These are phyloP conservation scores for Vanrija sp. DNA, from an alignment of 1,284 basidiomycete species.

Conservation along the genomic window DNA sequence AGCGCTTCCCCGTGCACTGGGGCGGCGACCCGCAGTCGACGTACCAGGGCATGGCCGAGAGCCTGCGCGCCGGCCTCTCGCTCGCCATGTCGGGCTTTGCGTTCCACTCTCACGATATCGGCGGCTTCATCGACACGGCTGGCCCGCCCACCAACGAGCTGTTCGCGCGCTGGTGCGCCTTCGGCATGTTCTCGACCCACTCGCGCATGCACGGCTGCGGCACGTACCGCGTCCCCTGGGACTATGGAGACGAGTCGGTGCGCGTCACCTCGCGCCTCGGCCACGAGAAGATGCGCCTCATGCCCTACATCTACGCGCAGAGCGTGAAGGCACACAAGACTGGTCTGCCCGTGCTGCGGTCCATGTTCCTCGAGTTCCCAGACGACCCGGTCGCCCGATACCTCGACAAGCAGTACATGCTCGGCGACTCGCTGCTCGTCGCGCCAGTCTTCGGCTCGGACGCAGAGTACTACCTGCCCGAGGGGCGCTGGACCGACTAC, in stretches of 20 bases:
- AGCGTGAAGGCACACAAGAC: conserved; percentile 58
- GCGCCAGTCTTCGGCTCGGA: conserved; percentile 65
- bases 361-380: conserved; percentile 70
- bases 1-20: conserved; percentile 59
- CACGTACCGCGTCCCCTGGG: conserved; percentile 71
- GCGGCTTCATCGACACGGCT: conserved; percentile 58
- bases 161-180: conserved; percentile 70
- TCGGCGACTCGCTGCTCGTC: conserved; percentile 66
- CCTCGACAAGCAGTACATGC: conserved; percentile 64
- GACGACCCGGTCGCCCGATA: conserved; percentile 62
- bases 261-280: conserved; percentile 63
- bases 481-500: conserved; percentile 62
- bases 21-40: conserved; percentile 73
- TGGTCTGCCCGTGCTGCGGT: conserved; percentile 63
- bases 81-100: conserved; percentile 65
- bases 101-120: conserved; percentile 69
- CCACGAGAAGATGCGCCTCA: conserved; percentile 63
- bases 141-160: conserved; percentile 51
- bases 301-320: conserved; percentile 69
- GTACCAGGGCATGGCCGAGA: conserved; percentile 72
- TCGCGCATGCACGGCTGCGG: conserved; percentile 67
- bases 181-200: conserved; percentile 48
- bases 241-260: conserved; percentile 66
- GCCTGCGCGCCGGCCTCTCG: conserved; percentile 63
- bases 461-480: conserved; percentile 64